A percentile compares a stretch with the other conserved stretches of the same genome.
Conservation (phyloP, 345 rosid species). For the Linum trigynum region DNA sequence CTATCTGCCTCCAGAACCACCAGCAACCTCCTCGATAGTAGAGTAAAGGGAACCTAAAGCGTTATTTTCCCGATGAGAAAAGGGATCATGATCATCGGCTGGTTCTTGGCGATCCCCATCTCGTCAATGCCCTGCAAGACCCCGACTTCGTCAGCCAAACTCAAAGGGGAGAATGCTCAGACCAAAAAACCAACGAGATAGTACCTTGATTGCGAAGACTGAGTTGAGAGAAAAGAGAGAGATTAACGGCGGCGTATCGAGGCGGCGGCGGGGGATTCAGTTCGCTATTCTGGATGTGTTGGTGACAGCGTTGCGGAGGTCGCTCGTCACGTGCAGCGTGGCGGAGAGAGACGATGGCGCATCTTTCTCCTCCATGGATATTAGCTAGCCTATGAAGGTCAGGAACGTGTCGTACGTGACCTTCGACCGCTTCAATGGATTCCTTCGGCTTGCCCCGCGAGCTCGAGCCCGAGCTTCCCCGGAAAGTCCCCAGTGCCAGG, state of each 20-base stretch:
- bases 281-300: constrained; percentile 45
- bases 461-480: constrained; percentile 81
- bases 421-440: constrained; percentile 86
- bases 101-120: too few relatives aligned
- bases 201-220: too few relatives aligned
- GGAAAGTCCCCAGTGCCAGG: constrained; percentile 96
- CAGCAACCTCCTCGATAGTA: too few relatives aligned
- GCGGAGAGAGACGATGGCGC: constrained; percentile 45
- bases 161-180: too few relatives aligned
- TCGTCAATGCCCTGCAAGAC: too few relatives aligned
- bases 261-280: constrained; percentile 22
- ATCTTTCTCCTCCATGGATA: constrained; percentile 58
- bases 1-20: too few relatives aligned
- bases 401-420: constrained; percentile 82
- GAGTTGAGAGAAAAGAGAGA: too few relatives aligned
- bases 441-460: constrained; percentile 85
- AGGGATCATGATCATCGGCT: too few relatives aligned
- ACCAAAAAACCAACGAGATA: too few relatives aligned
- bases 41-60: too few relatives aligned
- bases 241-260: not conserved
- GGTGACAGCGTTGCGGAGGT: constrained; percentile 68
- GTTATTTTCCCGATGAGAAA: too few relatives aligned
- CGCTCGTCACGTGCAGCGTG: constrained; percentile 67
- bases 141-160: too few relatives aligned
- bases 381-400: constrained; percentile 88